These are phyloP conservation scores for Volvox carteri DNA, from an alignment of 163 green algal genomes.

Conservation along the genomic window DNA sequence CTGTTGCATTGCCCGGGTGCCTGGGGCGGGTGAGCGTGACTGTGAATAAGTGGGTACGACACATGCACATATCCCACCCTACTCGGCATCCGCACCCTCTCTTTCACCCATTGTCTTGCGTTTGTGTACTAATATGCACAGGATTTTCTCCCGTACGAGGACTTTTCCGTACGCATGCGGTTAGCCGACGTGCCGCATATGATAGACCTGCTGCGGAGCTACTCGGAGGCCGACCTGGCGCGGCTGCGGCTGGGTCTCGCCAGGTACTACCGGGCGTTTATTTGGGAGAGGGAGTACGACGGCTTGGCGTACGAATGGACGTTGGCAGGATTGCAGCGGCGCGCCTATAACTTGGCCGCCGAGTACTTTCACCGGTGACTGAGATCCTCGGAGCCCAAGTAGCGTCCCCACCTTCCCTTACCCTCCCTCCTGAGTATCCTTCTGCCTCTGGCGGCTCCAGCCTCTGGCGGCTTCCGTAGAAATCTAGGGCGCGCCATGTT, in stretches of 20 bases:
- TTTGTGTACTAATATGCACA: no score
- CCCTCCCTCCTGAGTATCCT: no score
- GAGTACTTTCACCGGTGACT: background rate
- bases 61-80: no score
- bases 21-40: no score
- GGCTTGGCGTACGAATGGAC: conserved; percentile 44
- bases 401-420: background rate
- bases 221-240: conserved; percentile 18
- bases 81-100: no score
- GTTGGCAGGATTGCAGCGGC: background rate
- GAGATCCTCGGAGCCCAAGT: background rate
- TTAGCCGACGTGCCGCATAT: background rate
- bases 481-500: no score
- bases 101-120: no score
- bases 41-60: no score
- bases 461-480: no score
- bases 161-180: conserved; percentile 52
- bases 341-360: background rate
- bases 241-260: conserved; percentile 41
- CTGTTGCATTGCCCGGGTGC: no score
- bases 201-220: conserved; percentile 44
- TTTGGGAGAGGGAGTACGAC: conserved; percentile 25
- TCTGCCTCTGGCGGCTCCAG: no score
- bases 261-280: conserved; percentile 39
- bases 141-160: conserved; percentile 51